Percentiles rank a stretch among this genome's conserved stretches.
phyloP scores from a whole-genome alignment of 768 basidiomycete species.

The Mycena kentingensis region DNA sequence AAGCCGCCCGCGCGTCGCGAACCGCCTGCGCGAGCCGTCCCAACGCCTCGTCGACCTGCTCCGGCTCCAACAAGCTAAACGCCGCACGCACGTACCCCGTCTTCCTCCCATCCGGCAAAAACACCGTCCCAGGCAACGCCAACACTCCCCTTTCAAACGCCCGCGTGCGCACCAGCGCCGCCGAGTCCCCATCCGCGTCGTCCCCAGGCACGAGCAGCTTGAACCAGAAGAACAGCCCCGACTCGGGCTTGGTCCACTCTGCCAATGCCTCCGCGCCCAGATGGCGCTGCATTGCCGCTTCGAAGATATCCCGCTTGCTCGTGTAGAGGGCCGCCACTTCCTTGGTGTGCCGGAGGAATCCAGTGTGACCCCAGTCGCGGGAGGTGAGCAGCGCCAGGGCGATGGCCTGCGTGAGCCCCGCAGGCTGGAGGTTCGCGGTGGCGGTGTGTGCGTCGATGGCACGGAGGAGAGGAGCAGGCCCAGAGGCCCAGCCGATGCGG shows the following conservation, averaged over 20 bases:
- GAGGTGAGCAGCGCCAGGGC: conserved; percentile 52
- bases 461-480: conserved; percentile 65
- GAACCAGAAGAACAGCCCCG: conserved; percentile 94
- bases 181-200: conserved; percentile 74
- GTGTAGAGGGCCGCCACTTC: conserved; percentile 75
- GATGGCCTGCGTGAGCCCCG: conserved; percentile 66
- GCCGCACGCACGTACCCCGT: conserved; percentile 80
- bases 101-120: conserved; percentile 70
- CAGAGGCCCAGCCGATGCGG: conserved; percentile 80
- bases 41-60: conserved; percentile 76
- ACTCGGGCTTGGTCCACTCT: conserved; percentile 69
- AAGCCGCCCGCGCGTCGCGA: conserved; percentile 30
- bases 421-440: conserved; percentile 66
- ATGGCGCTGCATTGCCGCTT: conserved; percentile 71
- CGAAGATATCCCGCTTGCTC: conserved; percentile 75
- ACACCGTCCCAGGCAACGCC: conserved; percentile 85
- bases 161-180: conserved; percentile 66
- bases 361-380: conserved; percentile 70
- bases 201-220: conserved; percentile 53
- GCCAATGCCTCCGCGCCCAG: conserved; percentile 64
- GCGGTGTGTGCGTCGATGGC: conserved; percentile 64
- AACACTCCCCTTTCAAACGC: conserved; percentile 83
- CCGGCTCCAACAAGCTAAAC: conserved; percentile 69
- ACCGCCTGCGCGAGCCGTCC: conserved; percentile 52
- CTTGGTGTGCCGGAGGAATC: conserved; percentile 69